These are phyloP conservation scores for Tetrapisispora fleetii DNA, from an alignment of 805 yeast species.

Conservation along the genomic window DNA sequence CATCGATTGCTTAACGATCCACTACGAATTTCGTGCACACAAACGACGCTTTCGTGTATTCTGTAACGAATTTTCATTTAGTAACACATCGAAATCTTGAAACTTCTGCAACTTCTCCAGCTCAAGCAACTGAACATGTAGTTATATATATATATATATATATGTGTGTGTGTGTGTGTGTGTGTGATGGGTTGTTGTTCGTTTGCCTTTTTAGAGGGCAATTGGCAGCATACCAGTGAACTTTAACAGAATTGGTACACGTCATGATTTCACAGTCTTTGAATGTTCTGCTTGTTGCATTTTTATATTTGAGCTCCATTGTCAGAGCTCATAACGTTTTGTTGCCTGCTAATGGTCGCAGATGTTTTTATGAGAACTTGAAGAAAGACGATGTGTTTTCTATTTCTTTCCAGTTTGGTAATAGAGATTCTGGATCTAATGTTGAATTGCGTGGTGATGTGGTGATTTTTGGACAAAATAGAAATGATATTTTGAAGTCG, in stretches of 20 bases:
- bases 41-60: neutral
- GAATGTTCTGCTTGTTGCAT: neutral
- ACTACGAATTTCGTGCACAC: neutral
- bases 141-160: too few relatives aligned
- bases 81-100: too few relatives aligned
- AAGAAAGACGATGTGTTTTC: slow-evolving; percentile 79
- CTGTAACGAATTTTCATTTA: too few relatives aligned
- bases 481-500: slow-evolving; percentile 36
- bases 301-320: neutral
- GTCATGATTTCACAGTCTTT: neutral
- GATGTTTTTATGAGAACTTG: slow-evolving; percentile 80
- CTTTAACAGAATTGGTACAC: too few relatives aligned
- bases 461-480: slow-evolving; percentile 38
- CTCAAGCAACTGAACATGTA: too few relatives aligned
- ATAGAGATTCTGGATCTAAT: slow-evolving; percentile 63
- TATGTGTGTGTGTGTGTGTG: too few relatives aligned
- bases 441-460: slow-evolving; percentile 64
- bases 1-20: too few relatives aligned
- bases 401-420: slow-evolving; percentile 87
- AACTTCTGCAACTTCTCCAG: too few relatives aligned
- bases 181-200: too few relatives aligned
- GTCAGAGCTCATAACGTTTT: slow-evolving; percentile 68
- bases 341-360: slow-evolving; percentile 73
- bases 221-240: neutral
- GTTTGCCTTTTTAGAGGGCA: neutral